Evolutionary conservation across 2,329 filamentous ascomycete species (phyloP).

Genomic region (Emergomyces orientalis): DNA sequence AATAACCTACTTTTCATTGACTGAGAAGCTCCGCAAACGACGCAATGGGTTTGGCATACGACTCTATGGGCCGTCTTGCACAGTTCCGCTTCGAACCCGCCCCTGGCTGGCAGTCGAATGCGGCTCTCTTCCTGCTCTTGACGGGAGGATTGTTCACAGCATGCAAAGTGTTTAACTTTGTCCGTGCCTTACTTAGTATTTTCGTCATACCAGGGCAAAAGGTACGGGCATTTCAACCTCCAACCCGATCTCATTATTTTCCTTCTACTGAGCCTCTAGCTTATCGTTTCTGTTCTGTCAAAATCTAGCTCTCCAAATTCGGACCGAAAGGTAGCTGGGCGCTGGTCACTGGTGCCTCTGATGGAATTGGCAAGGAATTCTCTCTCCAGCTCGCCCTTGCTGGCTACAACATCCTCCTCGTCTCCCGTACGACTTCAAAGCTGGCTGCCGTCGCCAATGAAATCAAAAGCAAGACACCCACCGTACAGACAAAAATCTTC

Average conservation of each 20-base stretch:
- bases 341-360: slow-evolving; percentile 86
- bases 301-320: slow-evolving; percentile 68
- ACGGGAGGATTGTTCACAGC: slow-evolving; percentile 52
- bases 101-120: slow-evolving; percentile 30
- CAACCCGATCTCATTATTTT: background rate
- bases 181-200: slow-evolving; percentile 55
- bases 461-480: slow-evolving; percentile 55
- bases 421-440: slow-evolving; percentile 92
- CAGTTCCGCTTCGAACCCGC: slow-evolving; percentile 28
- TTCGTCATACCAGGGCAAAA: slow-evolving; percentile 54
- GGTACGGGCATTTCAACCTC: slow-evolving; percentile 26
- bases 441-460: slow-evolving; percentile 67
- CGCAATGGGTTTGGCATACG: slow-evolving; percentile 28
- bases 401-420: slow-evolving; percentile 88
- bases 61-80: slow-evolving; percentile 25
- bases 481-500: slow-evolving; percentile 63
- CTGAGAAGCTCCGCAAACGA: background rate
- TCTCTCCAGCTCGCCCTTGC: slow-evolving; percentile 79
- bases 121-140: slow-evolving; percentile 29
- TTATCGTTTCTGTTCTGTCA: background rate
- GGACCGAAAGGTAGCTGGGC: slow-evolving; percentile 90
- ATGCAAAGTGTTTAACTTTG: slow-evolving; percentile 49
- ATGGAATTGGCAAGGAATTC: slow-evolving; percentile 95
- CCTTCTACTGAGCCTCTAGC: background rate
- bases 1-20: slow-evolving; percentile 1